phyloP scores from a whole-genome alignment of 2,329 filamentous ascomycete species.

The Zarea fungicola region DNA sequence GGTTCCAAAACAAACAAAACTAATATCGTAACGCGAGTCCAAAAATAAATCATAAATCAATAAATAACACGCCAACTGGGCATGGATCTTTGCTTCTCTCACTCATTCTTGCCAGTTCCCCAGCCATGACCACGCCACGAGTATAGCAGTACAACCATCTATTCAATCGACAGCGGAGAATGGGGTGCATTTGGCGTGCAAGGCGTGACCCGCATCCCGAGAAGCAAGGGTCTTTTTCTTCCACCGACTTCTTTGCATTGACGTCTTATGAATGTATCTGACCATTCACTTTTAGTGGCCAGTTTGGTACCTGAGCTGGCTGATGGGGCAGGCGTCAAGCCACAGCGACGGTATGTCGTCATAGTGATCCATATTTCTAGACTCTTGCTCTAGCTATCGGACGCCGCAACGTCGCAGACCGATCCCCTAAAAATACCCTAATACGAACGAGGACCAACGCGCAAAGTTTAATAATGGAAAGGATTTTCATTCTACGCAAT shows the following conservation, averaged over 20 bases:
- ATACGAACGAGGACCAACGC: too few species aligned
- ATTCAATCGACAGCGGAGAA: neutral
- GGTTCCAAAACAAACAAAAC: too few species aligned
- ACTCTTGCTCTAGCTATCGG: neutral
- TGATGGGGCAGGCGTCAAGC: neutral
- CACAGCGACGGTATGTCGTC: slow-evolving; percentile 7
- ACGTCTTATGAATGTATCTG: neutral
- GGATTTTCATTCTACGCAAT: too few species aligned
- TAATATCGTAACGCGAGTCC: too few species aligned
- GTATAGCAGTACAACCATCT: too few species aligned
- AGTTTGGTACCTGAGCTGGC: slow-evolving; percentile 6
- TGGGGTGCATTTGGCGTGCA: neutral
- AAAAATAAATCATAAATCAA: too few species aligned
- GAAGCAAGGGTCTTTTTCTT: neutral
- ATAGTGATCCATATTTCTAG: slow-evolving; percentile 1
- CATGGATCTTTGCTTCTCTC: too few species aligned
- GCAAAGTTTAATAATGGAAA: too few species aligned
- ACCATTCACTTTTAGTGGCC: neutral
- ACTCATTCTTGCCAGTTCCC: too few species aligned
- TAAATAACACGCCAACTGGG: too few species aligned
- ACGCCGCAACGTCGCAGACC: too few species aligned
- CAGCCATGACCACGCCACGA: too few species aligned
- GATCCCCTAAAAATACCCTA: neutral
- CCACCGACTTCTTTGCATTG: neutral
- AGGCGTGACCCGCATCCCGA: slow-evolving; percentile 5